Base-by-base conservation (phyloP, 2,329 filamentous ascomycete genomes). In the Fusarium heterosporum region DNA sequence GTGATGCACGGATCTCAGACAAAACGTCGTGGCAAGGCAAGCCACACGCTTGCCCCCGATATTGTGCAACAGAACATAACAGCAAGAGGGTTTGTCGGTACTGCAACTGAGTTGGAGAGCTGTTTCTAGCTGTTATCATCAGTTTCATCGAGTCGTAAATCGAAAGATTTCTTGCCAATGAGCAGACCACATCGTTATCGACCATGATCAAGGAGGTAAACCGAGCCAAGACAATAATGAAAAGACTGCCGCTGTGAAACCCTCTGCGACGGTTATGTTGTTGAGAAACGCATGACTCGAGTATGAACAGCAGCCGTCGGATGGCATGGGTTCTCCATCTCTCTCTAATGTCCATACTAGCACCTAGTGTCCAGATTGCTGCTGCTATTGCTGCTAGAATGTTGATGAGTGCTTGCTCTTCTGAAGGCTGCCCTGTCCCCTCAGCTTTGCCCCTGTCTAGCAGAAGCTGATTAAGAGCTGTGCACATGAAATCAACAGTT, bases 61-160 rank as follows among this genome's bases (percentile, higher is more conserved):
- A 82, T 30, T 82, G 80, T 4, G 84, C 81, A 12, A 85, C 73
- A 8, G 79, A 81, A 56, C 80, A 81, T 29, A 82, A 70, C 36
- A 87, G 76, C 2, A 74, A 69, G 7, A 80, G 71, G 0, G 79
- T 67, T 32, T 76, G 73, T 8, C 55, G 70, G 54, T 76, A 76
- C 38, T 71, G 68, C 34, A 49, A 17, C 41, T 69, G 64, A 14
- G 61, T 52, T 29, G 64, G 43, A 12, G 39, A 46, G 26, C 63
- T 59, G 28, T 68, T 48, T 45, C 52, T 56, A 22, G 51, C 51
- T 30, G 63, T 54, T 45, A 73, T 55, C 46, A 72, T 55, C 46
- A 72, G 46, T 40, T 56, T 64, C 26, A 61, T 40, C 16, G 71
- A 73, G 10, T 77, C 74, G 17, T 56, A 46, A 38, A 55, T 63